Conservation (phyloP, 2,329 filamentous ascomycete species). For the Fusarium setosum region DNA sequence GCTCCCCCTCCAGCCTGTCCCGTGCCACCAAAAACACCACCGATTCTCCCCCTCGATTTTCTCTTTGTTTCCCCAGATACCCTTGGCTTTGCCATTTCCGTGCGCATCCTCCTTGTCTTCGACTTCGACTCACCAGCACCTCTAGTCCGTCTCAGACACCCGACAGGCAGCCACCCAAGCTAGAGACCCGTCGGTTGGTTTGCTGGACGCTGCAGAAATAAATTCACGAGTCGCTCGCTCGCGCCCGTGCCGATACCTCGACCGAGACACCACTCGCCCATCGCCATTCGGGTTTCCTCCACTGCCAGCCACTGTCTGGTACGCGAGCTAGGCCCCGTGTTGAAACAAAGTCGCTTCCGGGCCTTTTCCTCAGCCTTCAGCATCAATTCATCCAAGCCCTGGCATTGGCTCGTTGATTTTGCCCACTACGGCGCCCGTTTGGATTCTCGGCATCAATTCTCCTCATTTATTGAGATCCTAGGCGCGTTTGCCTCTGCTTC, state of each 20-base stretch:
- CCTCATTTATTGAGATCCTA: conserved; percentile 42
- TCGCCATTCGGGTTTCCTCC: conserved; percentile 32
- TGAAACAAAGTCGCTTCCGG: conserved; percentile 9
- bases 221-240: conserved; percentile 35
- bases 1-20: conserved; percentile 44
- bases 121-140: conserved; percentile 39
- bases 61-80: conserved; percentile 48
- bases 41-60: conserved; percentile 45
- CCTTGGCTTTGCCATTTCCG: conserved; percentile 43
- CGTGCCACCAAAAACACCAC: conserved; percentile 45
- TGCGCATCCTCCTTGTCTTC: conserved; percentile 33
- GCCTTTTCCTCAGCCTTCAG: conserved; percentile 21
- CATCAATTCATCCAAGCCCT: conserved; percentile 32
- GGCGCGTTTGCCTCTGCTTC: conserved; percentile 37
- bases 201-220: conserved; percentile 30
- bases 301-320: conserved; percentile 31
- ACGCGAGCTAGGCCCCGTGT: conserved; percentile 33
- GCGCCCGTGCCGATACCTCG: conserved; percentile 41
- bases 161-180: conserved; percentile 19
- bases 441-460: conserved; percentile 42
- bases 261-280: conserved; percentile 40
- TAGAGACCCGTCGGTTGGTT: conserved; percentile 16
- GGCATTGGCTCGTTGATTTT: conserved; percentile 37
- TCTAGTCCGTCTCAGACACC: conserved; percentile 33
- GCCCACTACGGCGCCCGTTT: conserved; percentile 52